Evolutionary conservation across 768 basidiomycete species (phyloP), one percentile per base, ranked within the genome.

Genomic region (Termitomyces sp.): DNA sequence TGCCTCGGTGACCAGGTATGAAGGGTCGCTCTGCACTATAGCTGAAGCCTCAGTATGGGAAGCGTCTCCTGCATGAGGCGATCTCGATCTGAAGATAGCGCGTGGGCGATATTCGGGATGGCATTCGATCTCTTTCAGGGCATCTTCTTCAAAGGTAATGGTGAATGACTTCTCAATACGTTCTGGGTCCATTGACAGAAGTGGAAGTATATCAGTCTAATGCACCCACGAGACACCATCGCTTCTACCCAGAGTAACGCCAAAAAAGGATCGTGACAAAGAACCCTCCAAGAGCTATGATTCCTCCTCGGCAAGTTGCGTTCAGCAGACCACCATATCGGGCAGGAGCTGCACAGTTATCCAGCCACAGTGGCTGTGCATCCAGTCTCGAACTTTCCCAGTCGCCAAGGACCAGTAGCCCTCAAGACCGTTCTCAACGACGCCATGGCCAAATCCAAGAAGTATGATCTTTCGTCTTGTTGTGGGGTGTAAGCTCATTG

Each of bases 381-480:
- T 29, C 37, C 56, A 60, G 43, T 36, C 60, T 56, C 54, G 45
- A 59, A 56, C 56, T 55, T 50, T 57, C 52, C 55, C 59, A 40
- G 38, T 50, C 53, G 42, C 40, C 47, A 58, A 60, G 63, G 61
- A 66, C 57, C 69, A 71, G 63, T 67, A 71, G 62, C n/a, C n/a
- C 53, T 65, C 67, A 69, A 69, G 68, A 71, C 71, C 71, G 56
- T 56, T 48, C 49, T 71, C 68, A 70, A 72, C 71, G 67, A 74
- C 66, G 70, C 73, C 68, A 98, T 97, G 94, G 88, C 95, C 84
- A 97, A 98, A 81, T 98, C 96, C 66, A 98, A 98, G 84, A 98
- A 98, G 93, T 96, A 74, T 60, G 85, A 71, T 47, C 8, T 42
- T 57, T 12, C 9, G 31, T 36, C 36, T 37, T 60, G 10, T 43